Percentiles rank a stretch among this genome's conserved stretches.
phyloP scores from a whole-genome alignment of 2,329 filamentous ascomycete genomes.

The Aspergillus vadensis region DNA sequence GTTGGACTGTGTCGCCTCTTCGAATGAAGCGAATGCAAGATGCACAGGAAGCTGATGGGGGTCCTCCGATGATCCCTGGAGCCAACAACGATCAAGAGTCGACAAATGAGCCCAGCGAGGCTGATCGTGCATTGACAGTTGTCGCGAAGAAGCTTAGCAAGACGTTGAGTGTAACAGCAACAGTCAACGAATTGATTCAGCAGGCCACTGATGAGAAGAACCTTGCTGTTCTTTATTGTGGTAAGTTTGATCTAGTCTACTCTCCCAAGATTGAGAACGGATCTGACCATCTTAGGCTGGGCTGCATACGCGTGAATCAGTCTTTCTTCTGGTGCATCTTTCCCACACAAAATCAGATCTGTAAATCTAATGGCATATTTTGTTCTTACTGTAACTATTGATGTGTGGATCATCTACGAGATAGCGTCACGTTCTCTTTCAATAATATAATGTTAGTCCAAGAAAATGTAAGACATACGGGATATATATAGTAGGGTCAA shows the following conservation, averaged over 20 bases:
- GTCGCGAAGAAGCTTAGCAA: conserved; percentile 96
- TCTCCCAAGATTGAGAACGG: not conserved
- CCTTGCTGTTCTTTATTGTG: conserved; percentile 83
- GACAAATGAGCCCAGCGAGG: conserved; percentile 70
- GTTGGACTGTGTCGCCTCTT: conserved; percentile 81
- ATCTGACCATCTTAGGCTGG: conserved; percentile 44
- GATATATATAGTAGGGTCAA: no score
- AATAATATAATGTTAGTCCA: no score
- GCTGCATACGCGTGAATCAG: conserved; percentile 50
- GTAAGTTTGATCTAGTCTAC: conserved; percentile 46
- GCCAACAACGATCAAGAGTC: conserved; percentile 38
- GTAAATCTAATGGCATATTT: no score
- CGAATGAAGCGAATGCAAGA: conserved; percentile 69
- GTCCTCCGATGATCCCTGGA: conserved; percentile 37
- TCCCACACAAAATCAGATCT: not conserved
- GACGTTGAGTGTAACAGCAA: conserved; percentile 89
- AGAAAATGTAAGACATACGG: no score
- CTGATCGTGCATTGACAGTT: conserved; percentile 85
- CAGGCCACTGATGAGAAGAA: conserved; percentile 93
- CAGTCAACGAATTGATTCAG: conserved; percentile 95
- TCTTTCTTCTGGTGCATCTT: not conserved
- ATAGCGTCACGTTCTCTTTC: no score
- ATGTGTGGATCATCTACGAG: no score
- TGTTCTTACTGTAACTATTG: no score
- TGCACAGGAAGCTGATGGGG: conserved; percentile 46